These are phyloP conservation scores for Juncus inflexus DNA, from an alignment of 176 grass and related monocot genomes.

Conservation along the genomic window DNA sequence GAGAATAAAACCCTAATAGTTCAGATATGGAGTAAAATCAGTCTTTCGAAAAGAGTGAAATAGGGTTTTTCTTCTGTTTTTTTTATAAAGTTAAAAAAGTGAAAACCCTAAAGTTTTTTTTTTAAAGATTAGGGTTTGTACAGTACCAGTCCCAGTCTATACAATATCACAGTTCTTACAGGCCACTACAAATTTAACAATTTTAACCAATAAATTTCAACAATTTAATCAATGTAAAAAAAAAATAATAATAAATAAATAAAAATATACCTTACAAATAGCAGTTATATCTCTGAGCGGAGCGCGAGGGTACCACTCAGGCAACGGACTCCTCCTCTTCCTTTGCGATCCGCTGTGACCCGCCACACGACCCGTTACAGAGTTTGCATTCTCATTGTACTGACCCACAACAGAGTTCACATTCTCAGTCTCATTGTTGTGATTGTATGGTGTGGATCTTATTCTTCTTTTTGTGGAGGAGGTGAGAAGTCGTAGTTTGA, in stretches of 20 bases:
- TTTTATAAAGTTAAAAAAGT: not conserved
- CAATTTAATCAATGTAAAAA: not conserved
- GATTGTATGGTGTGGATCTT: not conserved
- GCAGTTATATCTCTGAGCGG: slow-evolving; percentile 57
- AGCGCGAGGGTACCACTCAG: slow-evolving; percentile 59
- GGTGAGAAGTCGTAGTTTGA: not conserved
- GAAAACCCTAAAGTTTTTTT: slow-evolving; percentile 4
- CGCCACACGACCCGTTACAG: slow-evolving; percentile 24
- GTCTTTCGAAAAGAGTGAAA: too few species aligned
- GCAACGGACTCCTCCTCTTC: slow-evolving; percentile 51
- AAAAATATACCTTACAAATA: slow-evolving; percentile 41
- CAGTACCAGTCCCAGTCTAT: too few species aligned
- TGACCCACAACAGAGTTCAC: slow-evolving; percentile 19
- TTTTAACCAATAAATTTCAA: not conserved
- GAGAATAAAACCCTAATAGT: too few species aligned
- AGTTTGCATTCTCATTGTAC: slow-evolving; percentile 12
- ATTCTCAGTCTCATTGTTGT: slow-evolving; percentile 2
- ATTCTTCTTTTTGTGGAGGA: not conserved
- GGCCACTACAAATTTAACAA: not conserved
- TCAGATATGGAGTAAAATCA: too few species aligned
- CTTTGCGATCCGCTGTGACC: slow-evolving; percentile 10
- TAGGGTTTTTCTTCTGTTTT: too few species aligned
- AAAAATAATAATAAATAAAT: slow-evolving; percentile 21
- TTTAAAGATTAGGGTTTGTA: not conserved
- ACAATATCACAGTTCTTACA: not conserved